A percentile compares a stretch with the other conserved stretches of the same genome.
Evolutionary conservation across 1,284 basidiomycete genomes (phyloP).

Genomic region (Xerocomus amazonicus): DNA sequence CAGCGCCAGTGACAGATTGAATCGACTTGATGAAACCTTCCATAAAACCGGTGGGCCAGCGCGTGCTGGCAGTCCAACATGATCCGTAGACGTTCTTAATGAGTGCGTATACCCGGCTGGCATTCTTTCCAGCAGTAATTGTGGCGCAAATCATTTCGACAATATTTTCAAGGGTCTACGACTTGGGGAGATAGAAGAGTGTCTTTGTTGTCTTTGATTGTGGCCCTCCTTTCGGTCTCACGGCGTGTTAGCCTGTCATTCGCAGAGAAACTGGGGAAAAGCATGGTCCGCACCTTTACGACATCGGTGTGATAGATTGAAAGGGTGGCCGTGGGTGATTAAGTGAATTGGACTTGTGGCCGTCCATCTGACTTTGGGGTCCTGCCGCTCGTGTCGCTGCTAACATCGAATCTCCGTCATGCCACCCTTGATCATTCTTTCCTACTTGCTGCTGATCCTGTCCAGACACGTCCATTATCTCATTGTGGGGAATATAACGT

Average conservation of each 20-base stretch:
- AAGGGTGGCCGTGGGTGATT: slow-evolving; percentile 7
- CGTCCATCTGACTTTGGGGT: slow-evolving; percentile 5
- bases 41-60: not conserved
- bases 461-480: slow-evolving; percentile 19
- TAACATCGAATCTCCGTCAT: not conserved
- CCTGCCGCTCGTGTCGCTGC: not conserved
- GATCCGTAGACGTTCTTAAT: slow-evolving; percentile 7
- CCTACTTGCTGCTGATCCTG: slow-evolving; percentile 11
- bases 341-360: slow-evolving; percentile 6
- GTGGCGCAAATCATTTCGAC: slow-evolving; percentile 7
- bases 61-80: not conserved
- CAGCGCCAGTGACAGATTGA: slow-evolving; percentile 7
- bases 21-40: slow-evolving; percentile 3
- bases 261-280: slow-evolving; percentile 3
- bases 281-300: slow-evolving; percentile 4
- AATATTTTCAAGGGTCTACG: slow-evolving; percentile 2
- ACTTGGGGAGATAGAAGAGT: slow-evolving; percentile 13
- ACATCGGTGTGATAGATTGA: slow-evolving; percentile 10
- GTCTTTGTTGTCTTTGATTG: slow-evolving; percentile 9
- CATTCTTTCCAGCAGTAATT: slow-evolving; percentile 1
- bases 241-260: slow-evolving; percentile 4
- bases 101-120: not conserved
- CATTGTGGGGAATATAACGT: slow-evolving; percentile 28
- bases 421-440: not conserved
- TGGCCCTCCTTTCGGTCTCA: slow-evolving; percentile 8